Conservation (phyloP, 1,284 basidiomycete species). For the Puccinia coronata region DNA sequence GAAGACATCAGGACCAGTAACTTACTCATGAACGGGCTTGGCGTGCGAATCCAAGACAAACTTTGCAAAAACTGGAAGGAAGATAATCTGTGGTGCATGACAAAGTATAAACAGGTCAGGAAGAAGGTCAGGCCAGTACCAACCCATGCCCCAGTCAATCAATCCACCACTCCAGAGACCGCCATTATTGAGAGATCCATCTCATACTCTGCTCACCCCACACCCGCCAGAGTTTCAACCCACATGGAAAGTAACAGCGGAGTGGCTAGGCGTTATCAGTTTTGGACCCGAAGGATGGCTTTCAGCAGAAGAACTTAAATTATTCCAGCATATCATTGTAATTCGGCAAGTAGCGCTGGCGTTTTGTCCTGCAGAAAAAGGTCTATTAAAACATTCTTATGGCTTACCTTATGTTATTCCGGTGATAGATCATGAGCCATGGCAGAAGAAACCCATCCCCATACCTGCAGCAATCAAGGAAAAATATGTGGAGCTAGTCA, state of each 20-base stretch:
- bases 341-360: neutral
- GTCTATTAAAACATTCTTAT: neutral
- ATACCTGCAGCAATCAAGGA: neutral
- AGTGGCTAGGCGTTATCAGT: neutral
- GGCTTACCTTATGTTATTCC: neutral
- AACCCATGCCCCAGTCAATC: conserved; percentile 10
- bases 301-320: neutral
- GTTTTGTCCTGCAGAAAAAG: neutral
- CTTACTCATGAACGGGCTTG: neutral
- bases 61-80: conserved; percentile 3
- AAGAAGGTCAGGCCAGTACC: neutral
- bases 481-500: neutral
- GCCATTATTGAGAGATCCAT: neutral
- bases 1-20: neutral
- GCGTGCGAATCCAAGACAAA: neutral
- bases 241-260: neutral
- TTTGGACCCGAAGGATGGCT: conserved; percentile 31
- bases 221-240: conserved; percentile 3
- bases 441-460: neutral
- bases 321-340: neutral
- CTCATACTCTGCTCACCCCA: neutral
- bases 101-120: neutral
- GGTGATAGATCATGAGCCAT: neutral
- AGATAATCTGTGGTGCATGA: conserved; percentile 1
- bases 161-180: conserved; percentile 17